Conservation (phyloP, 345 rosid genomes). For the Citrus medica region DNA sequence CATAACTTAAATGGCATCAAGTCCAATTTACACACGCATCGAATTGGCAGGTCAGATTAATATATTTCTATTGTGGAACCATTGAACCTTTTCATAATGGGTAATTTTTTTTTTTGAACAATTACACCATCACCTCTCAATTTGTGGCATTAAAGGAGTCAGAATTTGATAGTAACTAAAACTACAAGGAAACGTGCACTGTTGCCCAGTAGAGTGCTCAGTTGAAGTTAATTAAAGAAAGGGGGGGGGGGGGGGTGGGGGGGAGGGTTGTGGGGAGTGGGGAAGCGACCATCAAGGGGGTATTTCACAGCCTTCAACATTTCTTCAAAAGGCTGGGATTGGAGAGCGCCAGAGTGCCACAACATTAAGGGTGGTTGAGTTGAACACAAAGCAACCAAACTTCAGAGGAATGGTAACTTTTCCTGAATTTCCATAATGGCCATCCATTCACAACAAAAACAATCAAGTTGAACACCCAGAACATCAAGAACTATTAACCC, state of each 20-base stretch:
- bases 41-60: neutral
- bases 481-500: neutral
- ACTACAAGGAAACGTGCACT: neutral
- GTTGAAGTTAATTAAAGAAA: neutral
- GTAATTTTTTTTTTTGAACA: neutral
- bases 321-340: neutral
- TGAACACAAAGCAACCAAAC: neutral
- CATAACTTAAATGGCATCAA: neutral
- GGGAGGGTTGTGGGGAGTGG: accelerated
- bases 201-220: neutral
- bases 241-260: too few relatives aligned
- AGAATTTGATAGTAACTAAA: neutral
- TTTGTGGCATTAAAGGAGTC: neutral
- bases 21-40: neutral
- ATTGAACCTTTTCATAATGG: neutral
- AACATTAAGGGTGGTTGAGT: neutral
- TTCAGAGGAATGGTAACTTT: neutral
- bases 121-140: neutral
- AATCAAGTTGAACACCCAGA: neutral
- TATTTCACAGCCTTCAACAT: neutral
- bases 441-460: neutral
- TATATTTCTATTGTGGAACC: neutral
- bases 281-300: neutral
- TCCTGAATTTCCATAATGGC: neutral
- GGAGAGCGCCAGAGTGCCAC: neutral